A percentile compares a stretch with the other conserved stretches of the same genome.
phyloP scores from a whole-genome alignment of 2,329 filamentous ascomycete species.

The Gyromitra esculenta region DNA sequence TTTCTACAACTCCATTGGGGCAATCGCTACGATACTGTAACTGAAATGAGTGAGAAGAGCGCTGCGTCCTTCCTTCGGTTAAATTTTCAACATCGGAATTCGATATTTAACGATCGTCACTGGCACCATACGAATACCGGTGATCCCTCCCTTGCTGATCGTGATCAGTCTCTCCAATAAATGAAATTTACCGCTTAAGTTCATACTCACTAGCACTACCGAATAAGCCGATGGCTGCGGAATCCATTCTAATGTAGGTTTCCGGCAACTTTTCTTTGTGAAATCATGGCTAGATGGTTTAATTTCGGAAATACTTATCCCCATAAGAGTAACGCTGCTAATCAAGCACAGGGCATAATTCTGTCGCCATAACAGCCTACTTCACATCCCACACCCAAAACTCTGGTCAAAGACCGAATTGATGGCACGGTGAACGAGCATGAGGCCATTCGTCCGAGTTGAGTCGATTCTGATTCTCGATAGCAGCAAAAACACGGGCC shows the following conservation, averaged over 20 bases:
- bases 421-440: not conserved
- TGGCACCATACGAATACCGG: slow-evolving; percentile 10
- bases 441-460: slow-evolving; percentile 15
- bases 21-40: not conserved
- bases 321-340: slow-evolving; percentile 16
- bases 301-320: slow-evolving; percentile 27
- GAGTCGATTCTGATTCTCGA: slow-evolving; percentile 10
- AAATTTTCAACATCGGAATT: not conserved
- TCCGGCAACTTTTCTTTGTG: slow-evolving; percentile 4
- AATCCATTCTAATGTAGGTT: slow-evolving; percentile 25
- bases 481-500: slow-evolving; percentile 4
- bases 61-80: not conserved
- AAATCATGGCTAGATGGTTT: slow-evolving; percentile 12
- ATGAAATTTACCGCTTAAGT: not conserved
- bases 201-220: not conserved
- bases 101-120: slow-evolving; percentile 6
- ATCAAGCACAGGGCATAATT: slow-evolving; percentile 37
- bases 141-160: not conserved
- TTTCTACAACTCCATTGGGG: not conserved
- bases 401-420: slow-evolving; percentile 12
- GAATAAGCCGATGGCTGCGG: not conserved
- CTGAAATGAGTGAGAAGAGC: not conserved
- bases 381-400: not conserved
- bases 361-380: slow-evolving; percentile 6
- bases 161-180: not conserved